Conservation (phyloP, 768 basidiomycete species). For the Paxillus ammoniavirescens region DNA sequence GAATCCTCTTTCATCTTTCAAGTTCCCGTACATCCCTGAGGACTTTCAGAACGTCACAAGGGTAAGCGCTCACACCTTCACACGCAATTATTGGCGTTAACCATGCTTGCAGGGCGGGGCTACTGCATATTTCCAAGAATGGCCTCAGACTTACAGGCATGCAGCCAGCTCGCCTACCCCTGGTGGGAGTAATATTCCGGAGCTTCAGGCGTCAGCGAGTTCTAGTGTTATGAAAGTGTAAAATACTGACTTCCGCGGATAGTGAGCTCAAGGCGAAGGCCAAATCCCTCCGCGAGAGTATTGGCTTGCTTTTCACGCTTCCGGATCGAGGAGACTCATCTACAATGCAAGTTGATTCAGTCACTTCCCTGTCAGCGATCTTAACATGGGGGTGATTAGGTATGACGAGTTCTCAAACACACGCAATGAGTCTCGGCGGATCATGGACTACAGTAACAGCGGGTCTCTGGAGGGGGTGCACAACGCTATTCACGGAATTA, state of each 20-base stretch:
- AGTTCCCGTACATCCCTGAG: conserved; percentile 12
- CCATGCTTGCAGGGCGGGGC: conserved; percentile 3
- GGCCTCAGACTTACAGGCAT: conserved; percentile 20
- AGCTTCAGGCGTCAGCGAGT: conserved; percentile 15
- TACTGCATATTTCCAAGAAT: conserved; percentile 18
- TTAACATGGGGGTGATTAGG: conserved; percentile 9
- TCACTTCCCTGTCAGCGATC: neutral
- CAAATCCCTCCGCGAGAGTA: conserved; percentile 5
- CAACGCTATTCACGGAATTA: conserved; percentile 15
- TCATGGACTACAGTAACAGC: conserved; percentile 3
- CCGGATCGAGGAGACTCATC: conserved; percentile 9
- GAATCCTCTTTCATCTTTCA: conserved; percentile 20
- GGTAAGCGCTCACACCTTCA: neutral
- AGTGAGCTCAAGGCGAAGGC: conserved; percentile 19
- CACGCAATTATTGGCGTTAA: neutral
- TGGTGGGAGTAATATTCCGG: conserved; percentile 10
- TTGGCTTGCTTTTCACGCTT: conserved; percentile 22
- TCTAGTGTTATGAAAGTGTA: neutral
- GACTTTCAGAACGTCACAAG: conserved; percentile 17
- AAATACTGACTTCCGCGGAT: neutral
- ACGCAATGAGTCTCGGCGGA: conserved; percentile 16
- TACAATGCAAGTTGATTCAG: conserved; percentile 5
- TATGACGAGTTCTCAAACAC: conserved; percentile 31
- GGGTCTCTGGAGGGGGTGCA: conserved; percentile 26
- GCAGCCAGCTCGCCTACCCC: conserved; percentile 11